phyloP scores from a whole-genome alignment of 352 stramenopile species.

The Phytophthora crassamura region DNA sequence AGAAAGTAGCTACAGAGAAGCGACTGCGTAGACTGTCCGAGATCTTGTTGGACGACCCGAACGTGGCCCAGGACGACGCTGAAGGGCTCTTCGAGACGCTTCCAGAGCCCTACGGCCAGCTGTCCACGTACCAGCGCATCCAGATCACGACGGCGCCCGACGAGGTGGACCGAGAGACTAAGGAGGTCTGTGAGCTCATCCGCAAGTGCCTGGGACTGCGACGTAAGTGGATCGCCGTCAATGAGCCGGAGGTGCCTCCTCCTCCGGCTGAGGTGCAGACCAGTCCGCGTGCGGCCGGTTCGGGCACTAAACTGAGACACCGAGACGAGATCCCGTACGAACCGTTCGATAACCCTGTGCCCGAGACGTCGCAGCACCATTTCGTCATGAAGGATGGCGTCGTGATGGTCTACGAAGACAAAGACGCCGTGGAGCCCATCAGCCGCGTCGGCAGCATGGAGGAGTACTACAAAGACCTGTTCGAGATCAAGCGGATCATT shows the following conservation, averaged over 20 bases:
- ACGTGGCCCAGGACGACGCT: constrained; percentile 33
- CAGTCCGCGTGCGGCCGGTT: constrained; percentile 43
- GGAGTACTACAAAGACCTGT: constrained; percentile 80
- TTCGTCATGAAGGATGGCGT: constrained; percentile 70
- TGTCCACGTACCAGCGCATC: constrained; percentile 78
- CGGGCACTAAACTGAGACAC: constrained; percentile 56
- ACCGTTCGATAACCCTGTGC: constrained; percentile 50
- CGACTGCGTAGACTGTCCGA: constrained; percentile 65
- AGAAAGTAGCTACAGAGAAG: constrained; percentile 81
- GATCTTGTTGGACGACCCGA: constrained; percentile 30
- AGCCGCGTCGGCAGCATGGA: constrained; percentile 50
- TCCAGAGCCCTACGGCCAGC: constrained; percentile 79
- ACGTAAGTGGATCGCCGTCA: constrained; percentile 75
- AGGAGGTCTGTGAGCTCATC: constrained; percentile 81
- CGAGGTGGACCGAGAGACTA: constrained; percentile 77
- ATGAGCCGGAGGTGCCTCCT: constrained; percentile 37
- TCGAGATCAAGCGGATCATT: constrained; percentile 87
- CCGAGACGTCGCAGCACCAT: constrained; percentile 55
- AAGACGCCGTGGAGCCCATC: constrained; percentile 41
- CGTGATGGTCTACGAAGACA: constrained; percentile 53
- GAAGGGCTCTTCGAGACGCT: constrained; percentile 79
- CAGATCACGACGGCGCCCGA: constrained; percentile 73
- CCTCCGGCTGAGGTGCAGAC: constrained; percentile 26
- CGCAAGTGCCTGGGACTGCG: constrained; percentile 76
- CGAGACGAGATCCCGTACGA: constrained; percentile 80